A percentile compares a stretch with the other conserved stretches of the same genome.
Conservation (phyloP, 345 rosid genomes). For the Ailanthus altissimus region DNA sequence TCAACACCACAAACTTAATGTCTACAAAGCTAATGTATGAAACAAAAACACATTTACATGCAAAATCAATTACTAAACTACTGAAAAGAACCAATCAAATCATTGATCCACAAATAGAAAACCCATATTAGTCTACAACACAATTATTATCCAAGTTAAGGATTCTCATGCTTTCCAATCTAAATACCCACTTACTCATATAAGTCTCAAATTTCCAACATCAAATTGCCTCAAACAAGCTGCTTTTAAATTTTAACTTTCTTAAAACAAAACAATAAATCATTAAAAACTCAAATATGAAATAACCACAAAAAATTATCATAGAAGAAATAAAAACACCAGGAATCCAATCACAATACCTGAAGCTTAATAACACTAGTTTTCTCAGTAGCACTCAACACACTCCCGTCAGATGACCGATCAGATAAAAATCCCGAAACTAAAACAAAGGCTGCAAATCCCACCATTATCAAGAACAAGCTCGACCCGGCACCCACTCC, state of each 20-base stretch:
- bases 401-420: constrained; percentile 47
- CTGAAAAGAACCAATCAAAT: not conserved
- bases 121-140: not conserved
- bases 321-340: not conserved
- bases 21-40: not conserved
- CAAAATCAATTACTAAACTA: not conserved
- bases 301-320: not conserved
- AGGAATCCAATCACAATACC: constrained; percentile 34
- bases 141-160: not conserved
- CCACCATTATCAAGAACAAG: constrained; percentile 60
- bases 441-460: constrained; percentile 79
- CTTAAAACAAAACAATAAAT: not conserved
- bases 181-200: not conserved
- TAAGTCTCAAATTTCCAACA: not conserved
- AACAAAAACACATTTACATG: not conserved
- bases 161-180: not conserved
- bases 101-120: not conserved
- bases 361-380: constrained; percentile 88
- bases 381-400: constrained; percentile 67
- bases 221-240: not conserved
- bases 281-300: not conserved
- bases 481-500: constrained; percentile 86
- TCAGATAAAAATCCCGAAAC: constrained; percentile 89
- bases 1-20: not conserved
- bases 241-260: not conserved